Evolutionary conservation across 2,329 filamentous ascomycete species (phyloP).

Genomic region (Apiospora hydei): DNA sequence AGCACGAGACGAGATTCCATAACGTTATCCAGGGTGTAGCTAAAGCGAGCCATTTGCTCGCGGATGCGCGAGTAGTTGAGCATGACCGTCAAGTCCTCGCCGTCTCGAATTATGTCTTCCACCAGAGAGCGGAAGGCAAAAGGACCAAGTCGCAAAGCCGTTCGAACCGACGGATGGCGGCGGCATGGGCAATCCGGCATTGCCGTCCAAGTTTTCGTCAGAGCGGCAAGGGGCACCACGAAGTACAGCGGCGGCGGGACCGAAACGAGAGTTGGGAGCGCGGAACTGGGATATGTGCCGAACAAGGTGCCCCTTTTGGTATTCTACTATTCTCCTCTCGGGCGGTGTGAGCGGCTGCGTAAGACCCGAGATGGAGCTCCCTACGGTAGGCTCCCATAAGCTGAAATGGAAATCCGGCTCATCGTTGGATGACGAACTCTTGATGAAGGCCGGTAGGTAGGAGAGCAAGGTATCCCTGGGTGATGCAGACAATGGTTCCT

Average conservation of each 20-base stretch:
- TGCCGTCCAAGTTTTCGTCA: constrained; percentile 25
- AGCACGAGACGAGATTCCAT: constrained; percentile 59
- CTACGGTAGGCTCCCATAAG: constrained; percentile 48
- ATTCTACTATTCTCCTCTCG: constrained; percentile 50
- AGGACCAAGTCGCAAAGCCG: constrained; percentile 56
- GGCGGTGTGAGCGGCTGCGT: constrained; percentile 40
- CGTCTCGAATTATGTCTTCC: constrained; percentile 64
- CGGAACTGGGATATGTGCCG: constrained; percentile 51
- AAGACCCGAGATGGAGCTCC: constrained; percentile 48
- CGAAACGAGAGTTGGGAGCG: constrained; percentile 58
- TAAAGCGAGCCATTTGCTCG: constrained; percentile 57
- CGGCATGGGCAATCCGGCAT: constrained; percentile 13
- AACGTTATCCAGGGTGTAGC: constrained; percentile 59
- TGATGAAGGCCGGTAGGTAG: constrained; percentile 51
- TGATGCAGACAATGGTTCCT: neutral
- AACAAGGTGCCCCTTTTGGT: constrained; percentile 55
- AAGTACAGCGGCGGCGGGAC: constrained; percentile 50
- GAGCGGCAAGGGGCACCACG: constrained; percentile 26
- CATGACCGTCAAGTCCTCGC: constrained; percentile 65
- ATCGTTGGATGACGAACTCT: constrained; percentile 43
- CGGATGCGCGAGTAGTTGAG: constrained; percentile 65
- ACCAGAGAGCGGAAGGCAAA: constrained; percentile 64
- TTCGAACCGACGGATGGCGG: constrained; percentile 27
- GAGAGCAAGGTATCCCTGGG: constrained; percentile 34
- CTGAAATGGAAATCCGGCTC: constrained; percentile 49